Evolutionary conservation across 768 basidiomycete species (phyloP), one percentile per base, ranked within the genome.

Genomic region (Trichaptum fuscoviolaceum): DNA sequence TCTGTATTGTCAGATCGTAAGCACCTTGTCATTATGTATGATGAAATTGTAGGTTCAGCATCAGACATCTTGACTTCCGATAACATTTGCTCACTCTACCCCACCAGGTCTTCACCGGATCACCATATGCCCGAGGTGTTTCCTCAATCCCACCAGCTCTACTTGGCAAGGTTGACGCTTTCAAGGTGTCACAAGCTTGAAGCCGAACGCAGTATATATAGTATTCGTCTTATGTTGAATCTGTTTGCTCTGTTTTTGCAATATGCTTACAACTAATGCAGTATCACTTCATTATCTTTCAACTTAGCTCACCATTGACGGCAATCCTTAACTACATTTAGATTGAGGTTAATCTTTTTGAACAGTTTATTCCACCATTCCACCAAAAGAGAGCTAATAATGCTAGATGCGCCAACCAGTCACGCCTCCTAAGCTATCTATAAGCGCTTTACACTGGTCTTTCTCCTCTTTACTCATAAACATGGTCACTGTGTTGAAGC

Each of bases 51-150:
- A 68, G 72, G 90, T 80, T 1, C 35, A 30, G 30, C 30, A 30
- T 30, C 30, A 30, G 30, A 3, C 30, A 30, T 30, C 59, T 23
- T 15, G 59, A 35, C 26, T 1, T 23, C 42, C 24, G 35, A 65
- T 27, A 62, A 57, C 63, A 30, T 63, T 67, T 58, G 4, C 62
- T 30, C 26, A 58, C 42, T 58, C 4, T 64, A 35, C 52, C 7
- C n/a, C 71, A 93, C n/a, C 71, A 93, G 91, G 81, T 93, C 62
- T 87, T 89, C 72, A 95, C 93, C 18, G 91, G 84, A 67, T 87
- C 89, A 65, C 88, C 93, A 57, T 99, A 96, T 71, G 96, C 95
- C 1, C 88, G 96, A 1, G 91, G 90, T n/a, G 96, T 96, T 12
- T 96, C 95, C 0, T 80, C 86, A 1, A 85, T 98, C 52, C 86